phyloP scores from a whole-genome alignment of 371 early-diverging fungal genomes.

The Saksenaea vasiformis region DNA sequence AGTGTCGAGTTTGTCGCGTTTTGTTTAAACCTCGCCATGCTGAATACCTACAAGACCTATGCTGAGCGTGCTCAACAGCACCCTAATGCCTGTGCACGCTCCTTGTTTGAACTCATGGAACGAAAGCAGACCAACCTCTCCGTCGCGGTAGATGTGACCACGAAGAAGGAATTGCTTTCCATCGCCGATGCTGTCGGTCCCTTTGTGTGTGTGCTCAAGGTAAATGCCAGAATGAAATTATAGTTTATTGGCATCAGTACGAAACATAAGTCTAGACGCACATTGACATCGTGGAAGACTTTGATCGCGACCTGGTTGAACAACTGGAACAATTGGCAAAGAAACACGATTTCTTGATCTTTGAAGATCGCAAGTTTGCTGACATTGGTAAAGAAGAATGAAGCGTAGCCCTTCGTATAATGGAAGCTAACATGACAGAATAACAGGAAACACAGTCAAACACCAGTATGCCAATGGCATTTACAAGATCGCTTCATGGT shows the following conservation, averaged over 20 bases:
- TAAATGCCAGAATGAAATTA: constrained; percentile 26
- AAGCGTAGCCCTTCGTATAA: not conserved
- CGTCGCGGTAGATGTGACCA: constrained; percentile 88
- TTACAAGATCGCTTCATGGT: constrained; percentile 92
- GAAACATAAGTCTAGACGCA: constrained; percentile 75
- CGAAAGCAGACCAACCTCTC: constrained; percentile 90
- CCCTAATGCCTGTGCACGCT: constrained; percentile 68
- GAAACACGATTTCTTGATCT: constrained; percentile 93
- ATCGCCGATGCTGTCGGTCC: constrained; percentile 91
- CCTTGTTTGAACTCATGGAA: constrained; percentile 85
- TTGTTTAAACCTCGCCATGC: not conserved
- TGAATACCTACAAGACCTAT: constrained; percentile 57
- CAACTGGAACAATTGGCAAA: constrained; percentile 73
- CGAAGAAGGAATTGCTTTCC: constrained; percentile 81
- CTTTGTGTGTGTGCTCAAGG: constrained; percentile 92
- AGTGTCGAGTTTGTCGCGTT: not conserved
- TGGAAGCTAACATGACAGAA: not conserved
- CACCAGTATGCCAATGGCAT: constrained; percentile 90
- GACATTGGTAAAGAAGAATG: constrained; percentile 68
- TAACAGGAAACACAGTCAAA: constrained; percentile 92
- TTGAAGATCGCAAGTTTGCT: constrained; percentile 98
- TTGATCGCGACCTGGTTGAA: constrained; percentile 79
- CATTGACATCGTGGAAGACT: constrained; percentile 92
- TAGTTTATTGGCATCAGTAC: not conserved
- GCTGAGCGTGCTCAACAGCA: constrained; percentile 55